Evolutionary conservation across 2,329 filamentous ascomycete species (phyloP).

Genomic region (Paraphaeosphaeria minitans): DNA sequence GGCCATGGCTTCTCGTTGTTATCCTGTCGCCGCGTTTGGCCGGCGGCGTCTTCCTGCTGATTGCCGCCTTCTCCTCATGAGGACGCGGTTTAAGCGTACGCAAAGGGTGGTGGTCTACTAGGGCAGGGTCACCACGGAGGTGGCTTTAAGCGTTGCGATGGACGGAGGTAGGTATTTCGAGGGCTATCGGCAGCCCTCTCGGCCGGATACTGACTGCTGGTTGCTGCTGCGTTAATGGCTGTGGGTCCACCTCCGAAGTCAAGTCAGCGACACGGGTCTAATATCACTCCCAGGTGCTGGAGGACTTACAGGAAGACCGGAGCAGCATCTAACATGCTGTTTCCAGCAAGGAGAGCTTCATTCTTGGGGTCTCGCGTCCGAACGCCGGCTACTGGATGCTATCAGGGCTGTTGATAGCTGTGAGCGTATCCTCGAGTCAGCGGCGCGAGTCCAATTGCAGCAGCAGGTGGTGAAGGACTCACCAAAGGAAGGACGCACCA

Average conservation of each 20-base stretch:
- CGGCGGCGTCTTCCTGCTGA: not conserved
- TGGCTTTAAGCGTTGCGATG: not conserved
- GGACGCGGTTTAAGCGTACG: not conserved
- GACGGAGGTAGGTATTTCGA: not conserved
- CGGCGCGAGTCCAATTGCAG: not conserved
- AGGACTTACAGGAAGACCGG: no score
- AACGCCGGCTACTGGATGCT: no score
- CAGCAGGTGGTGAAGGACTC: not conserved
- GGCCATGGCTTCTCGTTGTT: no score
- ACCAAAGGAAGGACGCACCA: not conserved
- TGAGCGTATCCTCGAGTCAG: not conserved
- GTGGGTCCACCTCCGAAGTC: not conserved
- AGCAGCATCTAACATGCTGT: no score
- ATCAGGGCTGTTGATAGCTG: not conserved
- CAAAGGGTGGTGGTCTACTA: not conserved
- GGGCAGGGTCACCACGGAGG: not conserved
- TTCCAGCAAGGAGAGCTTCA: no score
- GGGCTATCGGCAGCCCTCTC: not conserved
- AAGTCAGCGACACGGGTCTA: not conserved
- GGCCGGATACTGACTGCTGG: not conserved
- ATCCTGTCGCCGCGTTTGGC: not conserved
- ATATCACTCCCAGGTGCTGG: not conserved
- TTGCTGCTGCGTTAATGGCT: not conserved
- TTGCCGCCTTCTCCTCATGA: not conserved
- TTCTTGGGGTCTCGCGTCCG: no score